Conservation (phyloP, 1,139 yeast species). For the Kurtzmaniella quercitrusa region DNA sequence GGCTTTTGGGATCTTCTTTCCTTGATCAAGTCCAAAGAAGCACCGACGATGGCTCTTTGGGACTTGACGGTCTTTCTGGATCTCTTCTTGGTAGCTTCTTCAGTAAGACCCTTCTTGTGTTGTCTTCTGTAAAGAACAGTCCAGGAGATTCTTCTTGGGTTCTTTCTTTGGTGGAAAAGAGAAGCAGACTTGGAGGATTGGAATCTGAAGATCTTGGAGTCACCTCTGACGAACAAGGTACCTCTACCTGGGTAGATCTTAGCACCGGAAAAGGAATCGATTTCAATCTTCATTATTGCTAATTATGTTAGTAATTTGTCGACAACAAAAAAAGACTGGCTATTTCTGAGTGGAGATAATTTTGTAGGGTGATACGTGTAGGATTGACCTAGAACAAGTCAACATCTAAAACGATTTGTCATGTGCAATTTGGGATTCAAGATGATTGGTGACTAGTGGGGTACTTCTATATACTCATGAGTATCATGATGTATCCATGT, state of each 20-base stretch:
- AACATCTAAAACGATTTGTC: too few species aligned
- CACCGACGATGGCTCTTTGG: conserved; percentile 99
- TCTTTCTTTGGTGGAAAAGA: conserved; percentile 99
- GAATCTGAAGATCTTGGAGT: conserved; percentile 99
- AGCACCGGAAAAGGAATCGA: conserved; percentile 98
- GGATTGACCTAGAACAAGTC: too few species aligned
- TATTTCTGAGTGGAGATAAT: too few species aligned
- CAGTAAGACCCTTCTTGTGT: conserved; percentile 99
- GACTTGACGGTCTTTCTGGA: conserved; percentile 95
- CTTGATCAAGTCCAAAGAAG: conserved; percentile 95
- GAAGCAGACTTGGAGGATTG: conserved; percentile 97
- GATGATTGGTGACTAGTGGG: too few species aligned
- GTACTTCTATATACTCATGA: too few species aligned
- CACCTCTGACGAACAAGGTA: conserved; percentile 98
- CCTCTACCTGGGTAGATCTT: conserved; percentile 99
- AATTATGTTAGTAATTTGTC: conserved; percentile 17
- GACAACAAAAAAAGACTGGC: conserved; percentile 2
- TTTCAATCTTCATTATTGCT: conserved; percentile 92
- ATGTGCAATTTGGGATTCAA: too few species aligned
- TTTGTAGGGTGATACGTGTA: too few species aligned
- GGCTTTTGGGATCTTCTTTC: conserved; percentile 97
- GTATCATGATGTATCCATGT: too few species aligned
- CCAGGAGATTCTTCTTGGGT: conserved; percentile 99
- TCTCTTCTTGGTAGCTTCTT: conserved; percentile 97
- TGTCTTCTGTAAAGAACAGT: conserved; percentile 99